These are phyloP conservation scores for Taphrina sp. DNA, from an alignment of 1,139 yeast species.

Conservation along the genomic window DNA sequence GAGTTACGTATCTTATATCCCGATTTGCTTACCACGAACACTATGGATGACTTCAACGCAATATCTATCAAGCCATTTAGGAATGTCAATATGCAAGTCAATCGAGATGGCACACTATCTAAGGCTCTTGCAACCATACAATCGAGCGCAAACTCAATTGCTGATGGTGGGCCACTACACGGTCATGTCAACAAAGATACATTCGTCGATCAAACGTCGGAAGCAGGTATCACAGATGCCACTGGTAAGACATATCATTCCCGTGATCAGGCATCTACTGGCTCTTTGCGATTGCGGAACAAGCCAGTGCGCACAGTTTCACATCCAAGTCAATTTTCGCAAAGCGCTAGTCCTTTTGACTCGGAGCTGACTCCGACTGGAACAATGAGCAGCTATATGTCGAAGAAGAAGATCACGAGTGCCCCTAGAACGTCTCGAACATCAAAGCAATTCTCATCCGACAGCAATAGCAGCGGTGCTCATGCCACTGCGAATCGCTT, in stretches of 20 bases:
- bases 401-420: background rate
- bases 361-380: constrained; percentile 15
- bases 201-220: background rate
- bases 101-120: constrained; percentile 22
- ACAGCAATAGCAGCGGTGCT: background rate
- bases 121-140: background rate
- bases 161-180: too few species aligned
- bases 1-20: constrained; percentile 10
- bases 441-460: background rate
- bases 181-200: too few species aligned
- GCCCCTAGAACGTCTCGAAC: background rate
- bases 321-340: constrained; percentile 1
- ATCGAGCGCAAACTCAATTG: background rate
- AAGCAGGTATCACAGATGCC: background rate
- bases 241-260: constrained; percentile 3
- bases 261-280: background rate
- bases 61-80: constrained; percentile 12
- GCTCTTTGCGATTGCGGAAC: constrained; percentile 4
- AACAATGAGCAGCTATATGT: constrained; percentile 13
- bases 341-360: background rate
- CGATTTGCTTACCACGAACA: constrained; percentile 4
- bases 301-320: constrained; percentile 8
- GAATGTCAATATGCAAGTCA: constrained; percentile 17
- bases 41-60: background rate
- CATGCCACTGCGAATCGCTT: background rate